Evolutionary conservation across 352 stramenopile species (phyloP), one percentile per base, ranked within the genome.

Genomic region (Globisporangium apiculatum): DNA sequence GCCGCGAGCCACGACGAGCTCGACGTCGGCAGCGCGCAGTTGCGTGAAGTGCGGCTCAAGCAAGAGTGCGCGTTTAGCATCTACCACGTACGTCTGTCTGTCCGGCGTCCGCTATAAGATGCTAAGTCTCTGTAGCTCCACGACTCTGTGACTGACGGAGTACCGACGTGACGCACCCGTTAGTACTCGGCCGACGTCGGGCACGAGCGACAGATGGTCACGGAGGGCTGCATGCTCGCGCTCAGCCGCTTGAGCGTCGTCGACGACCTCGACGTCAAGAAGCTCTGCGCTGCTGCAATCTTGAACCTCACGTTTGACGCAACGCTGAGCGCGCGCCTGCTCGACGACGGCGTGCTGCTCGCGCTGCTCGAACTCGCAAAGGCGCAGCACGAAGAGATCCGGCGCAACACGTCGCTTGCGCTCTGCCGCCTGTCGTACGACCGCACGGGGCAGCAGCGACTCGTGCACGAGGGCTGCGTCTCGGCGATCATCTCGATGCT

Each of bases 401-500:
- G 83, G 1, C 83, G 83, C 17, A 86, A 91, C 61, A 91, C 83
- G n/a, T 87, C 79, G 45, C 90, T 89, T 72, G 75, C 81, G 42
- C 63, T 93, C 6, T 93, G 83, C 46, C 79, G 83, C n/a, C 83
- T 93, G 47, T 91, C 83, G 6, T 91, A 93, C 58, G 81, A 89
- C 24, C 79, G 77, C 35, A 67, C 60, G 11, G 81, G 81, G 0
- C 83, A 93, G 46, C 65, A 87, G 3, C 77, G 77, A 36, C 72
- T 93, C 7, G 79, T 93, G 0, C 83, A 93, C 41, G 83, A 93
- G 71, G 83, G 83, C 4, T 91, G 80, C 24, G 82, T 90, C 14
- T 90, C 83, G 4, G 83, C 83, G 24, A 89, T 93, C 57, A 69
- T 93, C 14, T 91, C 80, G 12, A 91, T 93, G 83, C 71, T 93